Evolutionary conservation across 805 yeast genomes (phyloP).

Genomic region (Sugiyamaella americana): DNA sequence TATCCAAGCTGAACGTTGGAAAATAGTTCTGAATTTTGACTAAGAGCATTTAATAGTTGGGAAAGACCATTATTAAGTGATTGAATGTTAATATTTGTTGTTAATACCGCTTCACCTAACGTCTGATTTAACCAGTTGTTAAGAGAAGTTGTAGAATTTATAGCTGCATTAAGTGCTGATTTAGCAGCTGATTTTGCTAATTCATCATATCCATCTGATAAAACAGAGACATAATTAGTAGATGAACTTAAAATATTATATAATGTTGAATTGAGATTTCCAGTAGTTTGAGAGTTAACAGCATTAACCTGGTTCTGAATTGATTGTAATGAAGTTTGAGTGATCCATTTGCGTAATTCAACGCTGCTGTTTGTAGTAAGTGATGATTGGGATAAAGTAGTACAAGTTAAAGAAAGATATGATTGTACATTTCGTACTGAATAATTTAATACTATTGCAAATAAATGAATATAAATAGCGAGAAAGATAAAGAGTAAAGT

Average conservation of each 20-base stretch:
- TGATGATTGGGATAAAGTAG: background rate
- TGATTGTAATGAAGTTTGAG: background rate
- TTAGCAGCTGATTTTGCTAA: background rate
- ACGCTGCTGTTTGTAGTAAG: background rate
- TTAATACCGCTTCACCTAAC: constrained; percentile 2
- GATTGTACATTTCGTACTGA: background rate
- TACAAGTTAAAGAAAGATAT: background rate
- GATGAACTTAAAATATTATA: constrained; percentile 8
- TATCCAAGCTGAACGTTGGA: background rate
- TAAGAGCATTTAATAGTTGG: constrained; percentile 3
- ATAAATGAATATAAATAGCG: constrained; percentile 13
- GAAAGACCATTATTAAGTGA: constrained; percentile 12
- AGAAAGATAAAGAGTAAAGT: constrained; percentile 16
- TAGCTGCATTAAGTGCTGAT: constrained; percentile 7
- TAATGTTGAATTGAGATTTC: constrained; percentile 13
- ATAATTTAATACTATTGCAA: background rate
- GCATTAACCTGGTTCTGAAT: constrained; percentile 4
- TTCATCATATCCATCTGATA: constrained; percentile 11
- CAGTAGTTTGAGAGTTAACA: constrained; percentile 9
- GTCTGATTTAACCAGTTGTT: constrained; percentile 3
- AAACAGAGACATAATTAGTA: constrained; percentile 3
- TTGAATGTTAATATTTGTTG: constrained; percentile 9
- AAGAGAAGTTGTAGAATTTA: constrained; percentile 9
- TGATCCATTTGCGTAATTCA: too few relatives aligned
- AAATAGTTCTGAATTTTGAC: background rate